Evolutionary conservation across 495 filamentous ascomycete genomes (phyloP).

Genomic region (Xylaria cubensis): DNA sequence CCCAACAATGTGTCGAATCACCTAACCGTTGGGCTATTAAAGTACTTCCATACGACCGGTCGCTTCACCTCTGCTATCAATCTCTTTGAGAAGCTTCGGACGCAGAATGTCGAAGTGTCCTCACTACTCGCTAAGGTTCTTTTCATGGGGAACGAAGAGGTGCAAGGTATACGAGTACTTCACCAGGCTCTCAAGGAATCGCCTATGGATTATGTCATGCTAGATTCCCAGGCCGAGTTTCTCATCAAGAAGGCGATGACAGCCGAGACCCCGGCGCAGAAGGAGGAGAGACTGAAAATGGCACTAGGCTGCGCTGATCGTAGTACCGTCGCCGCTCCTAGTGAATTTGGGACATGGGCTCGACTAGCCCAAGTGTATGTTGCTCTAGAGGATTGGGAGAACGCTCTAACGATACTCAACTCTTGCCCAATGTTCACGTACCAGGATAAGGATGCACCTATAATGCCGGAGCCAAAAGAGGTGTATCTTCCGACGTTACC

Average conservation of each 20-base stretch:
- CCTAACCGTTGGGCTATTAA: conserved; percentile 87
- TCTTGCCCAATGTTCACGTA: conserved; percentile 99
- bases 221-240: conserved; percentile 94
- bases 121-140: conserved; percentile 89
- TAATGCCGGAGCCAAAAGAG: conserved; percentile 88
- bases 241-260: conserved; percentile 78
- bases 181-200: conserved; percentile 87
- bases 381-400: conserved; percentile 90
- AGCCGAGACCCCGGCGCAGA: conserved; percentile 54
- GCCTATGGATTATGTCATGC: conserved; percentile 94
- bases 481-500: conserved; percentile 84
- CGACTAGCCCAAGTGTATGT: conserved; percentile 92
- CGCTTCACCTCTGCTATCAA: conserved; percentile 96
- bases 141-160: conserved; percentile 93
- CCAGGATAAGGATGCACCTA: conserved; percentile 93
- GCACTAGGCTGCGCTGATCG: conserved; percentile 93
- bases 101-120: conserved; percentile 89
- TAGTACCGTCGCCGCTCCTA: conserved; percentile 91
- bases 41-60: conserved; percentile 95
- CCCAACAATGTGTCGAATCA: conserved; percentile 98
- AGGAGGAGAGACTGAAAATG: conserved; percentile 69
- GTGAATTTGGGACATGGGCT: conserved; percentile 97
- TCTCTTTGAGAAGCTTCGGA: conserved; percentile 93
- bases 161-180: conserved; percentile 86
- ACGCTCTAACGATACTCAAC: conserved; percentile 92